These are phyloP conservation scores for Talaromyces funiculosus DNA, from an alignment of 2,329 filamentous ascomycete species.

Conservation along the genomic window DNA sequence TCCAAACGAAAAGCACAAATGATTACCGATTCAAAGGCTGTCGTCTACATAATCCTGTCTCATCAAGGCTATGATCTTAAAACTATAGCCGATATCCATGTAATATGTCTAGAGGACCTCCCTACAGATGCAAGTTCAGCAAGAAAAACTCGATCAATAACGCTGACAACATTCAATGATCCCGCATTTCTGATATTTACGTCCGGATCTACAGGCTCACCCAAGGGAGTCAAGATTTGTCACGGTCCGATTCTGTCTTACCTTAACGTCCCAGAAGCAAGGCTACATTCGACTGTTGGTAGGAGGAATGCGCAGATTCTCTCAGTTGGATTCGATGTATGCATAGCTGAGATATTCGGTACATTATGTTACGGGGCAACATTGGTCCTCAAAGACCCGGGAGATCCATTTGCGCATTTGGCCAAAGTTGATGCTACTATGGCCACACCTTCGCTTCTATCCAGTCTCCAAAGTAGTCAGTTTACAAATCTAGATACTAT, in stretches of 20 bases:
- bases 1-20: neutral
- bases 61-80: neutral
- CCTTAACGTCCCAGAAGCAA: neutral
- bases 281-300: slow-evolving; percentile 15
- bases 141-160: neutral
- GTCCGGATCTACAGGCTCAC: neutral
- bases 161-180: neutral
- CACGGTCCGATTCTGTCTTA: neutral
- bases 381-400: slow-evolving; percentile 13
- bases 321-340: slow-evolving; percentile 40
- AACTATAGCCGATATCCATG: neutral
- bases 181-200: neutral
- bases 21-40: neutral
- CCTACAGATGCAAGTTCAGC: neutral
- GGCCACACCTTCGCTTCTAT: slow-evolving; percentile 37
- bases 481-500: slow-evolving; percentile 25
- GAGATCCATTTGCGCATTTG: slow-evolving; percentile 29
- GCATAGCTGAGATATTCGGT: slow-evolving; percentile 38
- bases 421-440: slow-evolving; percentile 27
- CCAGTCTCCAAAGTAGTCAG: slow-evolving; percentile 25
- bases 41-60: neutral
- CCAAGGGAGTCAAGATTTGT: neutral
- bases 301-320: slow-evolving; percentile 34
- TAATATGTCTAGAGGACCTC: neutral
- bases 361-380: slow-evolving; percentile 31